Evolutionary conservation across 2,329 filamentous ascomycete genomes (phyloP), one percentile per base, ranked within the genome.

Genomic region (Verticillium nubilum): DNA sequence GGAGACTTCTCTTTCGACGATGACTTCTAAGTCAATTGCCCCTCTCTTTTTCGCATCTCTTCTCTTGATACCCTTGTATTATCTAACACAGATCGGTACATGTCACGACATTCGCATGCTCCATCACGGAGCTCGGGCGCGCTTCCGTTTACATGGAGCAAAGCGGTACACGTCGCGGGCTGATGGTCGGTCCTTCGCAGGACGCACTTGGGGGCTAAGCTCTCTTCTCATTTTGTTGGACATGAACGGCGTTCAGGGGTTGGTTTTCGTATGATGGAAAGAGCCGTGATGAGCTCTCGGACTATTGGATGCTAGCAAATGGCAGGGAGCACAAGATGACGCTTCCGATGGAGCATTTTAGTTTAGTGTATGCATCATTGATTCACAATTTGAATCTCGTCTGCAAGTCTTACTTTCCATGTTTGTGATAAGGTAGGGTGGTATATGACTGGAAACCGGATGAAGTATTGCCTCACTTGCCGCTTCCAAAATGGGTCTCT

Each of bases 1-100:
- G 90, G 91, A 64, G 92, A 94, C 79, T 96, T 99, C 80, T 83
- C 78, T 74, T 98, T 99, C 70, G 93, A 98, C 67, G 94, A 98
- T 67, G 95, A 99, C 80, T 99, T 99, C 73, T 98, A 91, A 83
- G 81, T 73, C 64, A 55, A 53, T 69, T 61, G 61, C 62, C 57
- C 60, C 59, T 13, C 9, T 50, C 42, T 25, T 9, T 50, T 50
- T 50, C 19, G 42, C 19, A 7, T 50, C 42, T 50, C 50, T 56
- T 63, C 57, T 58, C 50, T 65, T 65, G 27, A 59, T 66, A 65
- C 61, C 65, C 60, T 62, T 58, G 62, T 64, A 64, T 52, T 47
- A 56, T 50, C 35, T 53, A 42, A 7, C 13, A n/a, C 27, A 19
- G 52, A 17, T 28, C 19, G 52, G 52, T 53, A 53, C 52, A 53